Evolutionary conservation across 768 basidiomycete species (phyloP), one percentile per base, ranked within the genome.

Genomic region (Trametes meyenii): DNA sequence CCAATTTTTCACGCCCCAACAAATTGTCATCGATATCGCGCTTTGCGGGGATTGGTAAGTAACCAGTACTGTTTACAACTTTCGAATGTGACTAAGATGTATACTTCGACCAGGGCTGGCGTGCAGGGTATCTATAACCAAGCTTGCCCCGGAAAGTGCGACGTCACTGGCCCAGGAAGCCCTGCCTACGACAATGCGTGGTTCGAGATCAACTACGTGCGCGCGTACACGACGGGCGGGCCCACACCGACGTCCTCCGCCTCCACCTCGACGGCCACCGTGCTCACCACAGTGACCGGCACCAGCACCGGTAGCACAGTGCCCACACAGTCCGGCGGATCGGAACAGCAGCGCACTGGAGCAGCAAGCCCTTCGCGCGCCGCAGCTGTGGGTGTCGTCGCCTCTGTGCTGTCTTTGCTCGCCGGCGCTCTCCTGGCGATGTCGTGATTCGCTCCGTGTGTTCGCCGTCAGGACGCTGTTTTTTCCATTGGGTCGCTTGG

Each of bases 151-250:
- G 62, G 57, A 13, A 45, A 49, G 40, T 67, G 58, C 68, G 81
- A 81, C 66, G 85, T 88, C 23, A 77, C 81, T 5, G 83, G 84
- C 13, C 72, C 80, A 8, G 83, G 83, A 14, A 77, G 79, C 56
- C 81, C 80, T n/a, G 79, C 78, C 54, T 86, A 79, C 71, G 83
- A 83, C 71, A 65, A 78, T 14, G 85, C 85, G 1, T 87, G 83
- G 73, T 92, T 89, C 66, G 87, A 90, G 71, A 78, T 91, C 67
- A 78, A 79, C 55, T 85, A 85, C 63, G 73, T 92, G 33, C 84
- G 85, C 17, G 83, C 85, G 12, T 89, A 87, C 69, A 75, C 79
- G 14, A 80, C 76, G 0, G 68, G 64, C 11, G 57, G 36, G 5
- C 66, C 71, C 5, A 49, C 60, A 8, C 64, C 74, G 3, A 39